Base-by-base conservation (phyloP, 331 rosid genomes). In the Pyracantha coccinea region DNA sequence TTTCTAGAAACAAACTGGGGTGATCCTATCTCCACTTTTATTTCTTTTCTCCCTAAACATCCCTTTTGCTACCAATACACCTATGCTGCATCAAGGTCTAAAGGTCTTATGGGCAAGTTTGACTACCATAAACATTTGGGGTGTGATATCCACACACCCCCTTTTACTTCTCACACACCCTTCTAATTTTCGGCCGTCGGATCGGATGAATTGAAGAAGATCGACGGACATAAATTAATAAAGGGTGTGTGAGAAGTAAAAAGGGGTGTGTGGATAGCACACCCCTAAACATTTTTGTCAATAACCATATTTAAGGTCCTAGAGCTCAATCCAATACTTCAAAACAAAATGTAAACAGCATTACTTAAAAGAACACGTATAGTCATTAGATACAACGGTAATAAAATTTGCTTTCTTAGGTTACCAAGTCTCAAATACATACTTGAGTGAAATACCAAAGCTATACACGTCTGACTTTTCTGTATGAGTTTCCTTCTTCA, bases 401-500 rank as follows among this genome's bases (percentile, higher is more conserved):
- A 81, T 23, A 65, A 12, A 60, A 60, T 68, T 50, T 66, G 45
- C 52, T 61, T 41, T 20, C 45, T 44, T 17, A 35, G 19, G 69
- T 44, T 75, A 67, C 66, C 20, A 74, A 32, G 29, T 75, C 50
- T 66, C 28, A 69, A 68, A 74, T 61, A 75, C 91, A 82, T 88
- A 93, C 98, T 94, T 94, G 79, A 92, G 87, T 69, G 91, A 79
- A 68, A 92, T 59, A 41, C 96, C 96, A 69, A 94, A 92, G 81
- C 99, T 92, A 78, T 92, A 94, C 50, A 94, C 96, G 61, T 92
- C 99, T 31, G 99, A 92, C 57, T 88, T 84, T 80, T 94, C 96
- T 66, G 97, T 86, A 74, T 88, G 96, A 28, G 90, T 74, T 78
- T 89, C 92, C 86, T 94, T 94, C 80, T 74, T 87, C 73, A 92